Evolutionary conservation across 805 yeast species (phyloP).

Genomic region (Lipomyces anomalus): DNA sequence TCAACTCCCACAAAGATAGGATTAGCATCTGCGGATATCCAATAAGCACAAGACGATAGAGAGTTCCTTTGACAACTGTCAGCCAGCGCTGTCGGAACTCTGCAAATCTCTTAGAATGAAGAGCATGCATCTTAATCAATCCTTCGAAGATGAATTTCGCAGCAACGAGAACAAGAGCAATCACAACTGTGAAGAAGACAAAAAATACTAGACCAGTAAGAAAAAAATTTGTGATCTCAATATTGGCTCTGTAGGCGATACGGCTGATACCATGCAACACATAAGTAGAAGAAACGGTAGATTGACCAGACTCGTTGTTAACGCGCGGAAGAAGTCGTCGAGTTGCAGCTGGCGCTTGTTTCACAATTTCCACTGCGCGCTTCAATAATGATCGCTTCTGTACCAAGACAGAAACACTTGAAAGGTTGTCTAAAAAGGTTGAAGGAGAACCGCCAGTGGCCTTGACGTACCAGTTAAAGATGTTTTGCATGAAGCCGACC

Average conservation of each 20-base stretch:
- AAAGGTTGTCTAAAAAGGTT: slow-evolving; percentile 58
- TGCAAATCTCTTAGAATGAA: slow-evolving; percentile 59
- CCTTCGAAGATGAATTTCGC: slow-evolving; percentile 67
- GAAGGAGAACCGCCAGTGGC: slow-evolving; percentile 88
- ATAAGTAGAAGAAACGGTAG: slow-evolving; percentile 54
- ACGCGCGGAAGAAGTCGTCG: slow-evolving; percentile 56
- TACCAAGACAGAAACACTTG: slow-evolving; percentile 72
- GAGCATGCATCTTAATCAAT: slow-evolving; percentile 51
- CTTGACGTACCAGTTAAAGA: slow-evolving; percentile 88
- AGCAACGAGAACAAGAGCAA: slow-evolving; percentile 46
- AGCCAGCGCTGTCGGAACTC: slow-evolving; percentile 82
- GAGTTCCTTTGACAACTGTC: slow-evolving; percentile 77
- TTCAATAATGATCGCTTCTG: slow-evolving; percentile 47
- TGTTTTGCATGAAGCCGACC: slow-evolving; percentile 62
- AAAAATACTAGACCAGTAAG: slow-evolving; percentile 82
- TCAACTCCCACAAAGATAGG: slow-evolving; percentile 83
- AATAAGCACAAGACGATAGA: slow-evolving; percentile 74
- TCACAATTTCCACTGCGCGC: slow-evolving; percentile 11
- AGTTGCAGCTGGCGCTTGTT: no score
- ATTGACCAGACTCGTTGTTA: slow-evolving; percentile 56
- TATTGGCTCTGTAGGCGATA: slow-evolving; percentile 75
- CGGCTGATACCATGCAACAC: slow-evolving; percentile 88
- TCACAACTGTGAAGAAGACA: slow-evolving; percentile 61
- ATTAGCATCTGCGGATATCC: slow-evolving; percentile 84
- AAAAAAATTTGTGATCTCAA: slow-evolving; percentile 81